phyloP scores from a whole-genome alignment of 176 grass and related monocot species.

The Areca catechu region DNA sequence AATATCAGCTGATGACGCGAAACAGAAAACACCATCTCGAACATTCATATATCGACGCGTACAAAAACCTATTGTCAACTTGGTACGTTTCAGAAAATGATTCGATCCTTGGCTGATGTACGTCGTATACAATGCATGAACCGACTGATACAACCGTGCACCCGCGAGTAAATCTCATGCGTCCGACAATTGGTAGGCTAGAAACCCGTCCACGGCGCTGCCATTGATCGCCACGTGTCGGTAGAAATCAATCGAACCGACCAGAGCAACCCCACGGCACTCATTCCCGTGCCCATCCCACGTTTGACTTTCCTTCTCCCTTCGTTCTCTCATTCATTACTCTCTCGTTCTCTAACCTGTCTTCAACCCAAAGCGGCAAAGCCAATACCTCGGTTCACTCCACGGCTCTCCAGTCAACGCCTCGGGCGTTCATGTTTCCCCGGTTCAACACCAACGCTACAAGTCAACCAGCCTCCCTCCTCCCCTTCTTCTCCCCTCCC shows the following conservation, averaged over 20 bases:
- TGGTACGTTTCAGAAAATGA: too few species aligned
- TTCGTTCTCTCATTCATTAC: neutral
- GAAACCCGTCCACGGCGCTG: neutral
- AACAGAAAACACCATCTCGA: too few species aligned
- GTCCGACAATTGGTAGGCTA: neutral
- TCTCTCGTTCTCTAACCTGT: neutral
- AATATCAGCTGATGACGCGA: too few species aligned
- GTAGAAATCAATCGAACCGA: neutral
- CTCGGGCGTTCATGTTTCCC: neutral
- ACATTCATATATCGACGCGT: too few species aligned
- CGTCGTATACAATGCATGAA: neutral
- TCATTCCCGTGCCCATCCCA: neutral
- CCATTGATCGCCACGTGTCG: neutral
- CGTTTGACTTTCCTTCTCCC: neutral
- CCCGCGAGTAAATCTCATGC: neutral
- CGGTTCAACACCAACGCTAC: neutral
- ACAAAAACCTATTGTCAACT: too few species aligned
- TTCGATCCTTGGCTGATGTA: too few species aligned
- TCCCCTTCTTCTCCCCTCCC: conserved; percentile 13
- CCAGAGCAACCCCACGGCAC: neutral
- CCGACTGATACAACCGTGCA: neutral
- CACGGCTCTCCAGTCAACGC: conserved; percentile 30
- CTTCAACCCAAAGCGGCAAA: neutral
- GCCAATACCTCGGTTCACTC: neutral
- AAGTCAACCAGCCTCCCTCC: conserved; percentile 14